phyloP scores from a whole-genome alignment of 1,284 basidiomycete genomes.

The Irpex sp. region DNA sequence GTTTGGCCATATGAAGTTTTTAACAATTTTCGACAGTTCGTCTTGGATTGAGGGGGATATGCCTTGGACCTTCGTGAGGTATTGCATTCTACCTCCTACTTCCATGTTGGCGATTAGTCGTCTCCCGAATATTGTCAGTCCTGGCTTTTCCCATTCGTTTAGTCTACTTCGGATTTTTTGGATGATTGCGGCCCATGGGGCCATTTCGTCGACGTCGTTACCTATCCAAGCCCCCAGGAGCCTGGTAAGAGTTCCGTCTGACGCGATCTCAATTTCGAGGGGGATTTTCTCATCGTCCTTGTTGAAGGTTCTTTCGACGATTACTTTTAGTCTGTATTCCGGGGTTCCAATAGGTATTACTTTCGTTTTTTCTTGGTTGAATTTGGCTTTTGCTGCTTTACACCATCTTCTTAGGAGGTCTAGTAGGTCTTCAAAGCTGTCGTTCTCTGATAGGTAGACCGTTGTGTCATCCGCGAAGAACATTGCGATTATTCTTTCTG shows the following conservation, averaged over 20 bases:
- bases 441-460: slow-evolving; percentile 17
- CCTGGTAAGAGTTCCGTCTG: slow-evolving; percentile 19
- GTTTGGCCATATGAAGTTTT: slow-evolving; percentile 20
- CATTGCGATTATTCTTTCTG: slow-evolving; percentile 16
- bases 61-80: slow-evolving; percentile 21
- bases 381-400: slow-evolving; percentile 25
- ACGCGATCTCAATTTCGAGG: slow-evolving; percentile 11
- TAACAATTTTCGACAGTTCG: slow-evolving; percentile 2
- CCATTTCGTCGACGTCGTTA: slow-evolving; percentile 9
- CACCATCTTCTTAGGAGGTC: slow-evolving; percentile 26
- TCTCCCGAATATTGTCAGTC: slow-evolving; percentile 15
- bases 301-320: not conserved
- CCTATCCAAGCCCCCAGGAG: slow-evolving; percentile 26
- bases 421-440: slow-evolving; percentile 17
- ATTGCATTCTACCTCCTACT: slow-evolving; percentile 20
- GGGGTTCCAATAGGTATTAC: slow-evolving; percentile 27
- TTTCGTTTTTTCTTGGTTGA: slow-evolving; percentile 31
- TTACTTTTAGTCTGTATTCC: not conserved
- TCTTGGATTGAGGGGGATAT: slow-evolving; percentile 17
- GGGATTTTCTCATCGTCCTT: not conserved
- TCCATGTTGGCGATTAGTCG: slow-evolving; percentile 18
- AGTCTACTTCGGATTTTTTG: slow-evolving; percentile 12
- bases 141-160: slow-evolving; percentile 14
- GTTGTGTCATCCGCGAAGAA: slow-evolving; percentile 30
- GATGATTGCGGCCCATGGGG: slow-evolving; percentile 18